A percentile compares a stretch with the other conserved stretches of the same genome.
Conservation (phyloP, 2,329 filamentous ascomycete genomes). For the Cercospora sp. region DNA sequence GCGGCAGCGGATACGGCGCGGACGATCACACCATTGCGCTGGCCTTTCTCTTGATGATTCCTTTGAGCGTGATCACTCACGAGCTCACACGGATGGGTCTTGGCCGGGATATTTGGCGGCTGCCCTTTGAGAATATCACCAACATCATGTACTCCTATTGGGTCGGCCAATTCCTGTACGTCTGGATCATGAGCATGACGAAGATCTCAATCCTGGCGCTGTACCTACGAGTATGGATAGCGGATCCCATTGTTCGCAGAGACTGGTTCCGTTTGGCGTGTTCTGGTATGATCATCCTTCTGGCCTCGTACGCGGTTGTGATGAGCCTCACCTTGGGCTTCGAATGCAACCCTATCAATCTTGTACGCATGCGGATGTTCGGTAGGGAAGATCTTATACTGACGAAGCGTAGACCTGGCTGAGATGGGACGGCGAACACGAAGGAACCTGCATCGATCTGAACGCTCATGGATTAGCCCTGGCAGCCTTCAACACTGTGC, state of each 20-base stretch:
- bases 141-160: constrained; percentile 18
- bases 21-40: constrained; percentile 17
- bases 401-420: constrained; percentile 11
- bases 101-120: constrained; percentile 16
- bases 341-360: constrained; percentile 21
- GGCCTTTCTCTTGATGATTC: constrained; percentile 6
- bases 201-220: constrained; percentile 15
- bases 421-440: constrained; percentile 16
- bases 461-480: constrained; percentile 14
- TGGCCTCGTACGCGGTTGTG: constrained; percentile 5
- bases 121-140: constrained; percentile 10
- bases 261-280: constrained; percentile 15
- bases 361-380: neutral
- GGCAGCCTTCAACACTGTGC: constrained; percentile 17
- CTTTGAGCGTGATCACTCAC: constrained; percentile 6
- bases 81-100: constrained; percentile 5
- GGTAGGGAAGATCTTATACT: neutral
- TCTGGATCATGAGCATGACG: constrained; percentile 17
- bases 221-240: constrained; percentile 16
- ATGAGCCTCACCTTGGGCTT: constrained; percentile 17
- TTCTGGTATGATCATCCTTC: constrained; percentile 7
- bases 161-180: constrained; percentile 18
- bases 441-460: constrained; percentile 9
- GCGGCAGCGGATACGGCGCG: constrained; percentile 12
- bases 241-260: neutral